A percentile compares a stretch with the other conserved stretches of the same genome.
phyloP scores from a whole-genome alignment of 257 asterid species.

The Schizonepeta tenuifolia region DNA sequence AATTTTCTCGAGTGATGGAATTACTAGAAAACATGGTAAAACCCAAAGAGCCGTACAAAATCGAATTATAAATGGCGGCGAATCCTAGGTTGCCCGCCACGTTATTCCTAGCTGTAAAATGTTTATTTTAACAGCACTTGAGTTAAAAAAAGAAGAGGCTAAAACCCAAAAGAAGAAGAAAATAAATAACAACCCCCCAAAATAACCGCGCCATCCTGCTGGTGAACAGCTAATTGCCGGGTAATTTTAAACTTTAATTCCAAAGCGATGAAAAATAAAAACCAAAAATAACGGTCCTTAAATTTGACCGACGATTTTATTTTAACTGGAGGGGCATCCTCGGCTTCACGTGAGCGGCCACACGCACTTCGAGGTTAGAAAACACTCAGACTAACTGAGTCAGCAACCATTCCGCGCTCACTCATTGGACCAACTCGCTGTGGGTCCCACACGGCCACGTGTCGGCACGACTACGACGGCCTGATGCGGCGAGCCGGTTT shows the following conservation, averaged over 20 bases:
- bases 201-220: slow-evolving; percentile 5
- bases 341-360: slow-evolving; percentile 83
- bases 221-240: slow-evolving; percentile 30
- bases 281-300: neutral
- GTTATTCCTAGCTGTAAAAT: slow-evolving; percentile 68
- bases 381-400: slow-evolving; percentile 37
- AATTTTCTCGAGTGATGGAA: slow-evolving; percentile 46
- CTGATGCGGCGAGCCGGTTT: slow-evolving; percentile 30
- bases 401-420: slow-evolving; percentile 50
- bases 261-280: neutral
- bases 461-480: slow-evolving; percentile 34
- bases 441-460: slow-evolving; percentile 48
- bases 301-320: slow-evolving; percentile 47
- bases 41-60: slow-evolving; percentile 59
- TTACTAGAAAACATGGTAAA: slow-evolving; percentile 51
- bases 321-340: slow-evolving; percentile 70
- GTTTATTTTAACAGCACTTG: slow-evolving; percentile 7
- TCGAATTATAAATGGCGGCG: slow-evolving; percentile 59
- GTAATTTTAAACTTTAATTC: neutral
- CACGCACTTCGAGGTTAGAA: slow-evolving; percentile 63
- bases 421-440: slow-evolving; percentile 60
- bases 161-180: neutral
- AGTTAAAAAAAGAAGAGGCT: neutral
- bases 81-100: slow-evolving; percentile 73
- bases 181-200: neutral